Base-by-base conservation (phyloP, 345 rosid species). In the Corchorus capsularis region DNA sequence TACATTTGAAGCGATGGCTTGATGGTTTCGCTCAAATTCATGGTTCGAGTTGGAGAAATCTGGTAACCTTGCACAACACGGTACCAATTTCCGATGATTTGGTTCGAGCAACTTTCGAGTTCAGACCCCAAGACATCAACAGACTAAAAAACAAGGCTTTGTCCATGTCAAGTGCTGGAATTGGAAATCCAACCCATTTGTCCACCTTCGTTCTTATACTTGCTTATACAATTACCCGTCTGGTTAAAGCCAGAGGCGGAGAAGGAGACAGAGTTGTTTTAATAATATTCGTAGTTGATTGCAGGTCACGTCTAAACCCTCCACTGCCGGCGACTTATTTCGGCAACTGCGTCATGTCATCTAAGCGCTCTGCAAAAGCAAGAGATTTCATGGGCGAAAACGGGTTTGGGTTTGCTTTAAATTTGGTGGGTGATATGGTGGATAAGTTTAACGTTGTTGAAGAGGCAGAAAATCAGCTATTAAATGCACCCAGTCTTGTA, bases 181-280 rank as follows among this genome's bases (percentile, higher is more conserved):
- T 27, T 27, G n/a, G n/a, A n/a, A 46, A 37, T 15, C 17, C 61
- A 41, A 41, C 70, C 35, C 77, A 75, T 60, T 59, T 83, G 22
- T 89, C 89, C 0, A 79, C 78, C 14, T 87, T 85, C 47, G 88
- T 82, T 41, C 35, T 89, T 3, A 37, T 81, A 0, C 74, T 35
- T 59, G 83, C 92, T 1, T 81, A 87, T 56, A 61, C 8, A 7
- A 74, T 75, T 35, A 81, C 35, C 4, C 84, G 85, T 34, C 3
- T 68, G 34, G 85, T 76, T 47, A 85, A 75, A 64, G 80, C 87
- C 0, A 66, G 62, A 71, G 66, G 71, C 8, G 70, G 3, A 2
- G 75, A 74, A 0, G 35, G 4, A 10, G 20, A 66, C 2, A 61
- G 47, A 53, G 4, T 6, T 11, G 56, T 78, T 3, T 5, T 4